These are phyloP conservation scores for Penicillium silybi DNA, from an alignment of 495 filamentous ascomycete species.

Conservation along the genomic window DNA sequence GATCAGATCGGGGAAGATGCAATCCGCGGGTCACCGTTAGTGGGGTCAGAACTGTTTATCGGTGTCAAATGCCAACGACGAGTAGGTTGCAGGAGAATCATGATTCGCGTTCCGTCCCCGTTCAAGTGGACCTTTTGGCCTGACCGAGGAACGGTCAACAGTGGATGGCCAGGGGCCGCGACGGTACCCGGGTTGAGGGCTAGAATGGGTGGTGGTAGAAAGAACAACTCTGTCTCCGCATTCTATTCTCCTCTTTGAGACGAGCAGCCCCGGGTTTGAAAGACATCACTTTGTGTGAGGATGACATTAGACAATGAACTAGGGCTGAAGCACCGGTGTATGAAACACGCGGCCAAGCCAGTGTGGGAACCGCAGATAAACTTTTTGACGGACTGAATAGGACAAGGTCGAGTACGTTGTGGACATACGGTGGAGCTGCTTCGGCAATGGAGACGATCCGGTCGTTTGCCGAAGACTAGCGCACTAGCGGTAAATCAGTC, in stretches of 20 bases:
- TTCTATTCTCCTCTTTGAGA: too few relatives aligned
- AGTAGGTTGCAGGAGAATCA: background rate
- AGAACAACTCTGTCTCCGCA: background rate
- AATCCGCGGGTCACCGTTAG: background rate
- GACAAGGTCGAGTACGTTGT: background rate
- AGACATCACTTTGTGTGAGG: background rate
- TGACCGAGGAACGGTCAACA: background rate
- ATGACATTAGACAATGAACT: background rate
- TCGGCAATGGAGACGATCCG: background rate
- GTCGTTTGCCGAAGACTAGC: background rate
- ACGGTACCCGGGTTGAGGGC: background rate
- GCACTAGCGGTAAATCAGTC: too few relatives aligned
- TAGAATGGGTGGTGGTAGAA: background rate
- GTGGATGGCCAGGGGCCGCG: background rate
- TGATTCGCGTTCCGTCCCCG: background rate
- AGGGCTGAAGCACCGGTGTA: background rate
- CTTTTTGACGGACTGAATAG: background rate
- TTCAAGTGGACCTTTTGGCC: background rate
- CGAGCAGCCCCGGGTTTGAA: too few relatives aligned
- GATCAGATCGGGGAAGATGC: conserved; percentile 1
- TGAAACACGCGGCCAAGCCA: background rate
- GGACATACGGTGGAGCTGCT: background rate
- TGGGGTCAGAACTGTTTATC: background rate
- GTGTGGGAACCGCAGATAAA: background rate
- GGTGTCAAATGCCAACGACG: background rate